Evolutionary conservation across 2,329 filamentous ascomycete genomes (phyloP).

Genomic region (Talaromyces piceae): DNA sequence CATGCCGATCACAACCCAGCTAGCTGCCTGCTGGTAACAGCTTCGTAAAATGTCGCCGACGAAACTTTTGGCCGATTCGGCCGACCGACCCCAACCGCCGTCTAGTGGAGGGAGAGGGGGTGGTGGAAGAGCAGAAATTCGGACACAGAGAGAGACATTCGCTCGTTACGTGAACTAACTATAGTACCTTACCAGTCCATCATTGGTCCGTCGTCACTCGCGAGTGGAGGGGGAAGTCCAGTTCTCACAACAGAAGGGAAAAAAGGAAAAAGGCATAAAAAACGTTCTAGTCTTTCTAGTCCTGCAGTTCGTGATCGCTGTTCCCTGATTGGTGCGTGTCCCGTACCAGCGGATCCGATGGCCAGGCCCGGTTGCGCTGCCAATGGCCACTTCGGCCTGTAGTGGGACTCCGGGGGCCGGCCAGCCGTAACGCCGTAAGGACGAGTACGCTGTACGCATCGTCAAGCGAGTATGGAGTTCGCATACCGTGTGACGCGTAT

Average conservation of each 20-base stretch:
- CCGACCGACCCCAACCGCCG: not conserved
- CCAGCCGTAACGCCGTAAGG: not conserved
- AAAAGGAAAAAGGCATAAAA: not conserved
- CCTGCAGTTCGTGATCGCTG: not conserved
- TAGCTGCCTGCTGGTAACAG: not conserved
- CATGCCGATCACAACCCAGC: not conserved
- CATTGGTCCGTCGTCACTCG: too few species aligned
- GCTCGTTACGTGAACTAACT: too few species aligned
- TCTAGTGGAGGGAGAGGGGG: not conserved
- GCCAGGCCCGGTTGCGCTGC: not conserved
- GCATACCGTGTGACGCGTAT: too few species aligned
- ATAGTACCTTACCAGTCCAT: too few species aligned
- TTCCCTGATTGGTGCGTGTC: not conserved
- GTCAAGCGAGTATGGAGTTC: too few species aligned
- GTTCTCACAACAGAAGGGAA: too few species aligned
- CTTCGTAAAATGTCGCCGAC: conserved; percentile 2
- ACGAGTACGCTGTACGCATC: not conserved
- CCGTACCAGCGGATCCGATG: not conserved
- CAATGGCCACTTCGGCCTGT: not conserved
- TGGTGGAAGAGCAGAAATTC: too few species aligned
- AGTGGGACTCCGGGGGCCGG: not conserved
- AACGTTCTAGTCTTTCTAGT: not conserved
- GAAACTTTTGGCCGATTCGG: too few species aligned
- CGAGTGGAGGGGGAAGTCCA: too few species aligned
- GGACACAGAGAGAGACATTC: too few species aligned